Evolutionary conservation across 140 eudicot genomes (phyloP).

Genomic region (Anethum foeniculum): DNA sequence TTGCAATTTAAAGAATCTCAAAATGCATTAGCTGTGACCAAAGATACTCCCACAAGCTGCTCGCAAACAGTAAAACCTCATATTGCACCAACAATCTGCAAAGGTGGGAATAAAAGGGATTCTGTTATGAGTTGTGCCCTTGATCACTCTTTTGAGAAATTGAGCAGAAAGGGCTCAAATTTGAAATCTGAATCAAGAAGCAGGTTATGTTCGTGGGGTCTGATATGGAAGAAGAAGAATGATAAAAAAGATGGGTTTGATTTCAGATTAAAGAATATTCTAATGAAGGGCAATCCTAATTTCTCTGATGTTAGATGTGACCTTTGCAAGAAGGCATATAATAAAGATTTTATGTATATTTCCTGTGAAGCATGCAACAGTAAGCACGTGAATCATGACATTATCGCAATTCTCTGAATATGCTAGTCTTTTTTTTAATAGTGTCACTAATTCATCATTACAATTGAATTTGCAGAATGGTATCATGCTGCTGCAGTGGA

Average conservation of each 20-base stretch:
- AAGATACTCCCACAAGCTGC: background rate
- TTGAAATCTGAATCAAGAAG: conserved; percentile 21
- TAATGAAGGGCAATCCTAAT: conserved; percentile 49
- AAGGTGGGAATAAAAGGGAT: conserved; percentile 27
- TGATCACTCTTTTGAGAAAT: conserved; percentile 20
- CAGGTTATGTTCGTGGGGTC: conserved; percentile 44
- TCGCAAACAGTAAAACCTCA: conserved; percentile 41
- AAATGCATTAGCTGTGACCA: conserved; percentile 21
- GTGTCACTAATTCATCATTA: conserved; percentile 16
- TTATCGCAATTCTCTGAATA: background rate
- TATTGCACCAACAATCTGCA: conserved; percentile 23
- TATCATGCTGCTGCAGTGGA: conserved; percentile 83
- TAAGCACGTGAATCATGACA: conserved; percentile 24
- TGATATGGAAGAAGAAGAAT: conserved; percentile 60
- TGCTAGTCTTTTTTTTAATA: background rate
- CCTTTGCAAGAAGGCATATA: conserved; percentile 57
- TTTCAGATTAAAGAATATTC: conserved; percentile 48
- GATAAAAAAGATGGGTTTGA: conserved; percentile 46
- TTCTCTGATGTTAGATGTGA: conserved; percentile 37
- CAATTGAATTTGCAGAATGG: conserved; percentile 60
- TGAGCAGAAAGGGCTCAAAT: conserved; percentile 18
- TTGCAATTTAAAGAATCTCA: conserved; percentile 51
- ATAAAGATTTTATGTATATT: conserved; percentile 63
- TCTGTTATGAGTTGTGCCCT: conserved; percentile 18
- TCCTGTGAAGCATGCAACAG: conserved; percentile 59